Percentiles rank a stretch among this genome's conserved stretches.
Evolutionary conservation across 805 yeast species (phyloP).

Genomic region (Candida silvicultrix): DNA sequence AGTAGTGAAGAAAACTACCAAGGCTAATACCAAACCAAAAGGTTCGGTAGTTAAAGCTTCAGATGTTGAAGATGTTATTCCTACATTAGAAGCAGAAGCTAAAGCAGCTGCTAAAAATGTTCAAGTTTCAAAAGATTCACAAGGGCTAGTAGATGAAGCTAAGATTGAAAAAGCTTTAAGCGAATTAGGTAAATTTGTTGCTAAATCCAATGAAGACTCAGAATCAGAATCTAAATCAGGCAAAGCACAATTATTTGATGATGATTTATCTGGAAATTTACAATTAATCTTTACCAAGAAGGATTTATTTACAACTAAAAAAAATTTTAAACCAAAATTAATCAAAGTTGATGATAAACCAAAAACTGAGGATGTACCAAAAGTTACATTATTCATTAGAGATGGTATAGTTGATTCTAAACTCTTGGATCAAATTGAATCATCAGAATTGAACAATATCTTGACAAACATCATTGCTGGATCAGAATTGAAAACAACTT

Average conservation of each 20-base stretch:
- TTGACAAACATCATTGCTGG: slow-evolving; percentile 56
- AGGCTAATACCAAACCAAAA: slow-evolving; percentile 2
- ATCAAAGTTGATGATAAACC: slow-evolving; percentile 35
- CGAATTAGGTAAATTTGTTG: slow-evolving; percentile 59
- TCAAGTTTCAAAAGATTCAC: slow-evolving; percentile 3
- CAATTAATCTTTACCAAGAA: slow-evolving; percentile 61
- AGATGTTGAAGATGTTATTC: not conserved
- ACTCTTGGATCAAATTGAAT: slow-evolving; percentile 21
- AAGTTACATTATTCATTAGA: slow-evolving; percentile 62
- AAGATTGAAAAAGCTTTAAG: slow-evolving; percentile 45
- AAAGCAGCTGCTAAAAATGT: not conserved
- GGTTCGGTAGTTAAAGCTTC: not conserved
- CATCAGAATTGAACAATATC: slow-evolving; percentile 22
- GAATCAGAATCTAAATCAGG: slow-evolving; percentile 5
- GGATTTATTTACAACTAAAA: slow-evolving; percentile 55
- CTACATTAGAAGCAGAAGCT: not conserved
- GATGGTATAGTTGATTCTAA: slow-evolving; percentile 43
- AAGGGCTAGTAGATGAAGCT: slow-evolving; percentile 20
- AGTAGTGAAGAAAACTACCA: slow-evolving; percentile 4
- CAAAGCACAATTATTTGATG: slow-evolving; percentile 52
- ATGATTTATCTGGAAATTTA: slow-evolving; percentile 37
- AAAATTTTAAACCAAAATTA: slow-evolving; percentile 30
- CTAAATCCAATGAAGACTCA: slow-evolving; percentile 24
- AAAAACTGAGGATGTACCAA: slow-evolving; percentile 30
- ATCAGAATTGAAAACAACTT: slow-evolving; percentile 73